Conservation (phyloP, 2,329 filamentous ascomycete genomes). For the Huntiella decipiens region DNA sequence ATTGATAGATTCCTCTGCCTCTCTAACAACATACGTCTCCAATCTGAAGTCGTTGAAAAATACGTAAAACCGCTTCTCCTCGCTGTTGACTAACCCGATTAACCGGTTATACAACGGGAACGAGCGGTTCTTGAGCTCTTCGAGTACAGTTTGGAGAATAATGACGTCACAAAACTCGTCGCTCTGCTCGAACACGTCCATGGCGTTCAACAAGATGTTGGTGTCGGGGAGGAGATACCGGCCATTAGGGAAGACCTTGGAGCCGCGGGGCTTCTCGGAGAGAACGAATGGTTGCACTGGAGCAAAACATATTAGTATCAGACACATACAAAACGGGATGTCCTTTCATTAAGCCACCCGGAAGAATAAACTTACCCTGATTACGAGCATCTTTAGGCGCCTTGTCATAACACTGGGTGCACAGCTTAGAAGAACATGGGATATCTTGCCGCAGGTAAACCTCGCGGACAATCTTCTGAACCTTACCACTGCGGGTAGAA, state of each 20-base stretch:
- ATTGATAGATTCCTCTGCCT: constrained; percentile 71
- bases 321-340: not conserved
- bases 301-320: not conserved
- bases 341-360: not conserved
- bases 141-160: constrained; percentile 84
- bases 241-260: constrained; percentile 61
- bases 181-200: constrained; percentile 91
- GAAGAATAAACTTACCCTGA: constrained; percentile 35
- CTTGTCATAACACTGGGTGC: constrained; percentile 50
- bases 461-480: constrained; percentile 96
- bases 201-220: constrained; percentile 83
- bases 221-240: constrained; percentile 94
- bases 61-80: constrained; percentile 93
- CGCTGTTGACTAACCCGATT: constrained; percentile 76
- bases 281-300: constrained; percentile 68
- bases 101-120: constrained; percentile 88
- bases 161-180: constrained; percentile 93
- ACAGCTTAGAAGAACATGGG: constrained; percentile 85
- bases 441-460: constrained; percentile 93
- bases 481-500: constrained; percentile 87
- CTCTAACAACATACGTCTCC: constrained; percentile 68
- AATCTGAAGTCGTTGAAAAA: constrained; percentile 97
- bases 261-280: constrained; percentile 72
- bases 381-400: constrained; percentile 67
- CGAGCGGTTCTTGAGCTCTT: constrained; percentile 87